Percentiles rank a stretch among this genome's conserved stretches.
Evolutionary conservation across 305 asterid genomes (phyloP).

Genomic region (Nicotiana rustica): DNA sequence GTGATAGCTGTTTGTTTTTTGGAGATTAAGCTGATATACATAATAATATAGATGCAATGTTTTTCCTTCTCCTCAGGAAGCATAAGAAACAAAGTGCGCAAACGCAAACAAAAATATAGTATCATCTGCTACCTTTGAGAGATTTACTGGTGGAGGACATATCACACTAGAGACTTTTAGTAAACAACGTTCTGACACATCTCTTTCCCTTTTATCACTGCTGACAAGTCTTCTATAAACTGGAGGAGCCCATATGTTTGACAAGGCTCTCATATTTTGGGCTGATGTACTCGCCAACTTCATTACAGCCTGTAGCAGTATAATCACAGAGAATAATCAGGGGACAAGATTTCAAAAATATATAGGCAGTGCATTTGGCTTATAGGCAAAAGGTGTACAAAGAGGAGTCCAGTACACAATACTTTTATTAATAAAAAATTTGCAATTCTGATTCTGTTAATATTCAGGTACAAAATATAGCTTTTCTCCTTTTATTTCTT

Average conservation of each 20-base stretch:
- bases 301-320: conserved; percentile 66
- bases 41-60: background rate
- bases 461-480: conserved; percentile 17
- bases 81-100: background rate
- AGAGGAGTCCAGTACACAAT: background rate
- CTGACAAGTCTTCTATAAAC: conserved; percentile 82
- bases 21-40: background rate
- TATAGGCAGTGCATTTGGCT: background rate
- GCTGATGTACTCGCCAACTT: conserved; percentile 61
- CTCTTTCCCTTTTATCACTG: conserved; percentile 77
- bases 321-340: conserved; percentile 30
- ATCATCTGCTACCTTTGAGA: conserved; percentile 63
- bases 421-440: background rate
- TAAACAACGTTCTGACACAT: conserved; percentile 80
- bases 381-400: background rate
- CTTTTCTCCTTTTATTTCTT: background rate
- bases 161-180: conserved; percentile 60
- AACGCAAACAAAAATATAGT: background rate
- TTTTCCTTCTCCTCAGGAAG: background rate
- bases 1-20: background rate
- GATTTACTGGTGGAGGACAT: conserved; percentile 63
- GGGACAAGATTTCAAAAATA: background rate
- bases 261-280: conserved; percentile 62
- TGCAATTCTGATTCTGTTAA: conserved; percentile 10
- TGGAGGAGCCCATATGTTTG: conserved; percentile 75